These are phyloP conservation scores for Lyophyllum shimeji DNA, from an alignment of 768 basidiomycete genomes.

Conservation along the genomic window DNA sequence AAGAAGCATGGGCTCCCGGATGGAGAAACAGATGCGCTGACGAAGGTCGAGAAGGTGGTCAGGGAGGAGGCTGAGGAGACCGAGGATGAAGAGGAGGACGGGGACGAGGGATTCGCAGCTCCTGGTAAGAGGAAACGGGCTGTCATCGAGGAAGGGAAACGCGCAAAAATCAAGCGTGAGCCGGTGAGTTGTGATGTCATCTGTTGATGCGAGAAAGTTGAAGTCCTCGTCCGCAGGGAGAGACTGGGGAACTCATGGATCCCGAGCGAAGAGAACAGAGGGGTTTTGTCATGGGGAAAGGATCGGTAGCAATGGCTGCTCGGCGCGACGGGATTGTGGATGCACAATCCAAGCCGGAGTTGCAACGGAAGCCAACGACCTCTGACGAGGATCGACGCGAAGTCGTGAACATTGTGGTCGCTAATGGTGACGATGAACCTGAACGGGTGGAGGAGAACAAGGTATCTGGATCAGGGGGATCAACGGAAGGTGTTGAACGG, in stretches of 20 bases:
- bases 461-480: background rate
- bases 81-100: background rate
- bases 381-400: background rate
- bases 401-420: background rate
- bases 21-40: slow-evolving; percentile 12
- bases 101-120: background rate
- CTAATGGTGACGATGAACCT: background rate
- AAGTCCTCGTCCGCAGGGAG: background rate
- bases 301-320: background rate
- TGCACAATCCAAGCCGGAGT: background rate
- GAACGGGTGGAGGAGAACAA: background rate
- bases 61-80: slow-evolving; percentile 8
- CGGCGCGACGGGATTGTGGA: background rate
- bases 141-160: background rate
- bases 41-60: slow-evolving; percentile 1
- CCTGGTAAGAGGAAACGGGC: background rate
- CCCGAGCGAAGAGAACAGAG: background rate
- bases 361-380: background rate
- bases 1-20: slow-evolving; percentile 23
- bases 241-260: background rate
- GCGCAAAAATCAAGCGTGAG: slow-evolving; percentile 2
- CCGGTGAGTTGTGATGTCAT: background rate
- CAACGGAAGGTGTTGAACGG: background rate
- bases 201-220: background rate
- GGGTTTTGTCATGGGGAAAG: background rate